Evolutionary conservation across 805 yeast genomes (phyloP).

Genomic region (Naumovozyma baii): DNA sequence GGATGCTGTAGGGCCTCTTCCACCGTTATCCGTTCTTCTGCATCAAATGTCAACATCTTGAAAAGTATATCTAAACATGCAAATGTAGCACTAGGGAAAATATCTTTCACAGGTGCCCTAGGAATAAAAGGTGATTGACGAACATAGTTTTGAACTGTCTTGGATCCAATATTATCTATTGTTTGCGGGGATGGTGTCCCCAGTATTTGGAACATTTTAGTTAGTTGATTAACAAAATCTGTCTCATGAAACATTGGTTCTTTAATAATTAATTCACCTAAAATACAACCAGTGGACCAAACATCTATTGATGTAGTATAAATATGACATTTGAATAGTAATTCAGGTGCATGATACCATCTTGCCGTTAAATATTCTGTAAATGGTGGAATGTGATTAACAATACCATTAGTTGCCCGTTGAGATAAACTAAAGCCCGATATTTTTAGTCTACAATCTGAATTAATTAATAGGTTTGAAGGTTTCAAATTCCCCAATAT

Average conservation of each 20-base stretch:
- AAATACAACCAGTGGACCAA: constrained; percentile 96
- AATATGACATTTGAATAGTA: constrained; percentile 87
- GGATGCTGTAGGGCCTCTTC: constrained; percentile 86
- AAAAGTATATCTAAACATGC: constrained; percentile 74
- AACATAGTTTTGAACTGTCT: constrained; percentile 86
- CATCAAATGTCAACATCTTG: constrained; percentile 78
- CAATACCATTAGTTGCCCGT: constrained; percentile 75
- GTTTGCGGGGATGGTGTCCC: constrained; percentile 88
- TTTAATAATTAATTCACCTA: constrained; percentile 89
- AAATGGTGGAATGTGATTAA: constrained; percentile 82
- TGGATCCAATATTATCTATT: constrained; percentile 61
- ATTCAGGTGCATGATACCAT: constrained; percentile 98
- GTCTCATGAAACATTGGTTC: constrained; percentile 88
- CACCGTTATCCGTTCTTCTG: constrained; percentile 72
- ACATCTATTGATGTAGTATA: constrained; percentile 94
- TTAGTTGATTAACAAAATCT: constrained; percentile 91
- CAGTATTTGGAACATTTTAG: constrained; percentile 72
- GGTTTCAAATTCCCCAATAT: constrained; percentile 93
- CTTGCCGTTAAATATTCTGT: constrained; percentile 98
- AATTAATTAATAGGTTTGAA: constrained; percentile 83
- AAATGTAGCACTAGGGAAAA: constrained; percentile 83
- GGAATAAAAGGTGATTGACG: constrained; percentile 77
- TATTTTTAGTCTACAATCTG: constrained; percentile 91
- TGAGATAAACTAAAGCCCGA: constrained; percentile 96
- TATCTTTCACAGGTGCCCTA: constrained; percentile 54